Conservation (phyloP, 2,329 filamentous ascomycete species). For the Pseudocercospora crystallina region DNA sequence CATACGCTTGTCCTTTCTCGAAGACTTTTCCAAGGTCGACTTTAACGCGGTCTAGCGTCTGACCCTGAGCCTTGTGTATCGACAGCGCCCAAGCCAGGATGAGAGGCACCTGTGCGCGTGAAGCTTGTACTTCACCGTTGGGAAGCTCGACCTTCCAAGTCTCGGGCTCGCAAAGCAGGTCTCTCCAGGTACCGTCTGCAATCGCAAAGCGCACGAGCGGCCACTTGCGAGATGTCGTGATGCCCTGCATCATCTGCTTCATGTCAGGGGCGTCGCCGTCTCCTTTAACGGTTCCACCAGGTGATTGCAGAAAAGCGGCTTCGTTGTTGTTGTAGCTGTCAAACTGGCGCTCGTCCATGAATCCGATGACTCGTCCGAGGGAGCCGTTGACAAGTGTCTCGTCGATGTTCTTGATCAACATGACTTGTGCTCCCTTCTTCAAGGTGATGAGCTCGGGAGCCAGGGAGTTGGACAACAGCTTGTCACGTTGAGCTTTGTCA, state of each 20-base stretch:
- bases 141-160: conserved; percentile 98
- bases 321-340: conserved; percentile 34
- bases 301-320: conserved; percentile 23
- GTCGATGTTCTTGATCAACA: conserved; percentile 99
- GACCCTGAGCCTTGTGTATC: conserved; percentile 96
- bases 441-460: conserved; percentile 76
- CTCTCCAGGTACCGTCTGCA: conserved; percentile 72
- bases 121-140: conserved; percentile 88
- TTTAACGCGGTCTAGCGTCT: conserved; percentile 89
- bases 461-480: conserved; percentile 86
- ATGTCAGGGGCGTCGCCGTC: conserved; percentile 25
- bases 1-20: conserved; percentile 96
- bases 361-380: conserved; percentile 78
- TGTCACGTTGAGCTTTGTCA: conserved; percentile 70
- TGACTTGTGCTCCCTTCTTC: conserved; percentile 92
- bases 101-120: conserved; percentile 71
- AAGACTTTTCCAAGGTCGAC: conserved; percentile 91
- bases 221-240: conserved; percentile 60
- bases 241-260: conserved; percentile 56
- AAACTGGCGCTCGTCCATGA: conserved; percentile 66
- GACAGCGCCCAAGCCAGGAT: conserved; percentile 96
- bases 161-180: conserved; percentile 80
- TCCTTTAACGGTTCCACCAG: conserved; percentile 34
- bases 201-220: conserved; percentile 83
- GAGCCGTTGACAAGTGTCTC: conserved; percentile 92